Conservation (phyloP, 176 grass and related monocot species). For the Zizania latifolia region DNA sequence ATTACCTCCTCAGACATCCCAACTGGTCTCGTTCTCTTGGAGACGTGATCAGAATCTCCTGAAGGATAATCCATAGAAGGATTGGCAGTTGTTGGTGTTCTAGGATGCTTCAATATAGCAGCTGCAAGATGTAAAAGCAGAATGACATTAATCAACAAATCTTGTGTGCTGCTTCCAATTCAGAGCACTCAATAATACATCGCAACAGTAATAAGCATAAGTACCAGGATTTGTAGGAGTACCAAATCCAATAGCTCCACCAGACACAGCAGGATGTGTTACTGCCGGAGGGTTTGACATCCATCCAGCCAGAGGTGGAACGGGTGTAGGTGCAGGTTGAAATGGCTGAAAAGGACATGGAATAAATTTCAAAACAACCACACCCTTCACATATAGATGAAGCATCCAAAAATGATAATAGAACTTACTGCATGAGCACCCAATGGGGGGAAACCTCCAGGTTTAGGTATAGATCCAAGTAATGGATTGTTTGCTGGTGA, state of each 20-base stretch:
- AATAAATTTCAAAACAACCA: constrained; percentile 14
- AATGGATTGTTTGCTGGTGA: constrained; percentile 83
- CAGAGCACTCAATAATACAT: constrained; percentile 23
- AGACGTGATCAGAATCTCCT: constrained; percentile 85
- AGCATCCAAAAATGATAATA: constrained; percentile 26
- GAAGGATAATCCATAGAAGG: constrained; percentile 77
- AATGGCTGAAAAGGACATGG: constrained; percentile 66
- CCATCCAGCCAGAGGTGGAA: constrained; percentile 91
- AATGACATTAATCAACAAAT: constrained; percentile 16
- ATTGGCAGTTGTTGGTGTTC: constrained; percentile 63
- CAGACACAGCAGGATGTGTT: constrained; percentile 75
- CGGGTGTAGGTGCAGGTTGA: constrained; percentile 75
- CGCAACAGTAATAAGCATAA: constrained; percentile 15
- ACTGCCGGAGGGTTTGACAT: constrained; percentile 92
- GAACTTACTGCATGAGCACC: constrained; percentile 85
- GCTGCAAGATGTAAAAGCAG: constrained; percentile 30
- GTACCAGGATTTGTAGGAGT: constrained; percentile 91
- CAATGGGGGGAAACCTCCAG: constrained; percentile 87
- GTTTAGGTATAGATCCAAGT: constrained; percentile 82
- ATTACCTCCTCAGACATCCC: constrained; percentile 88
- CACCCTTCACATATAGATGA: background rate
- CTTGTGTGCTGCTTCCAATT: background rate
- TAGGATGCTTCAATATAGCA: constrained; percentile 89
- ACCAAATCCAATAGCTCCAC: constrained; percentile 83
- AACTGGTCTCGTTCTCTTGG: constrained; percentile 87